A percentile compares a stretch with the other conserved stretches of the same genome.
These are phyloP conservation scores for Pythium brachiatum DNA, from an alignment of 352 stramenopile species.

Conservation along the genomic window DNA sequence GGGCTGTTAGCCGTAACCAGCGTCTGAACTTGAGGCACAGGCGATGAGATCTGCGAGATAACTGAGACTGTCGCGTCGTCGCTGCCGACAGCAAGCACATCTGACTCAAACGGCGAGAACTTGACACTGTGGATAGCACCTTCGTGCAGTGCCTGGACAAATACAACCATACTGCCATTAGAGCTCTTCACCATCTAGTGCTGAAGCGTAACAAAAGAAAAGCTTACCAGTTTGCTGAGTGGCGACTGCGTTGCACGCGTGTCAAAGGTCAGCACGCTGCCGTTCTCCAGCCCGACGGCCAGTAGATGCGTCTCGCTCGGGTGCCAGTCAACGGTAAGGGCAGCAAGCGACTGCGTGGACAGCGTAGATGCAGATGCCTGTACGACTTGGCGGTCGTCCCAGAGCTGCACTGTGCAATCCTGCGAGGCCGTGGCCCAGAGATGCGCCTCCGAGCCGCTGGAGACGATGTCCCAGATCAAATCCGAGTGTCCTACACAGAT, in stretches of 20 bases:
- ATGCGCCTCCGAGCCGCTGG: conserved; percentile 39
- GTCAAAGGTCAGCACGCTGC: conserved; percentile 66
- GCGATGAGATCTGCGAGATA: conserved; percentile 23
- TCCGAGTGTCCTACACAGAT: conserved; percentile 52
- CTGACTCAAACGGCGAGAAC: conserved; percentile 60
- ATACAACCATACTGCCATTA: background rate
- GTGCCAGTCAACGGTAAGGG: conserved; percentile 71
- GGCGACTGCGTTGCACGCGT: conserved; percentile 43
- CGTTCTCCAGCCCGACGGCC: conserved; percentile 63
- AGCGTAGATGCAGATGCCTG: conserved; percentile 39
- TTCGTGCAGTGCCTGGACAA: conserved; percentile 28
- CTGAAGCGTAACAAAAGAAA: background rate
- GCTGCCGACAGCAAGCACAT: conserved; percentile 58
- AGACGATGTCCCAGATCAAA: conserved; percentile 68
- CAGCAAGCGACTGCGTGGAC: conserved; percentile 32
- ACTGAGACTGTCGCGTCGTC: conserved; percentile 62
- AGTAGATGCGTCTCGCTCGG: conserved; percentile 54
- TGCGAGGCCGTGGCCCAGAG: conserved; percentile 61
- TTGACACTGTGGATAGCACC: conserved; percentile 57
- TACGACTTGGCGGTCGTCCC: conserved; percentile 55
- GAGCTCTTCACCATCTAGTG: background rate
- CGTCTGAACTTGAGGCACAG: background rate
- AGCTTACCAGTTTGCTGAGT: conserved; percentile 36
- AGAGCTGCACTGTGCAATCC: conserved; percentile 69
- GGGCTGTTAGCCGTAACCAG: conserved; percentile 15